These are phyloP conservation scores for Calonectria henricotiae DNA, from an alignment of 2,329 filamentous ascomycete genomes.

Conservation along the genomic window DNA sequence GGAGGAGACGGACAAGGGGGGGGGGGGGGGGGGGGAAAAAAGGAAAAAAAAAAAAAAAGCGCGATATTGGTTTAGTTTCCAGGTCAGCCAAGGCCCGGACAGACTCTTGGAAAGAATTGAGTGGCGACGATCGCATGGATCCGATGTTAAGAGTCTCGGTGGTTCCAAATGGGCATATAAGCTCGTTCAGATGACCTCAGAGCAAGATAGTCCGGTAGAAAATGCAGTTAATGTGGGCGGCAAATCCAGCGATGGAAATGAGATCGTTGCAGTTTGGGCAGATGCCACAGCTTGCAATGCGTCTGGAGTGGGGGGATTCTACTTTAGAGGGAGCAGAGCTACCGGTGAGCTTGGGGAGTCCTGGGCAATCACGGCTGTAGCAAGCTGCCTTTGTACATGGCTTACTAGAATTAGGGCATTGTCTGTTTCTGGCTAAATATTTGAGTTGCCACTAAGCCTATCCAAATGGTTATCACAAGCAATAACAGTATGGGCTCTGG, in stretches of 20 bases:
- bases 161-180: constrained; percentile 40
- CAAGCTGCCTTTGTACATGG: constrained; percentile 36
- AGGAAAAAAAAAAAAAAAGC: no score
- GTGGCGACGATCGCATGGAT: constrained; percentile 39
- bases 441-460: background rate
- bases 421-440: background rate
- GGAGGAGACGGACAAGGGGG: no score
- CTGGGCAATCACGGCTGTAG: constrained; percentile 39
- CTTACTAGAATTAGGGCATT: background rate
- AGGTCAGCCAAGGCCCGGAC: constrained; percentile 23
- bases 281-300: constrained; percentile 16
- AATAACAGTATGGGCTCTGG: no score
- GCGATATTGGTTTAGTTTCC: constrained; percentile 19
- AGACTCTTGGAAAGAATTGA: constrained; percentile 37
- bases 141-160: constrained; percentile 42
- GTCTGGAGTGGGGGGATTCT: constrained; percentile 21
- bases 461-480: no score
- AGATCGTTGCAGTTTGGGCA: constrained; percentile 39
- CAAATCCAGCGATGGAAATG: constrained; percentile 24
- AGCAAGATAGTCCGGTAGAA: background rate
- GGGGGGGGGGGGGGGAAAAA: no score
- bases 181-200: constrained; percentile 32
- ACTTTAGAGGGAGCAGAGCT: constrained; percentile 34
- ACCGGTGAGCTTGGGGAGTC: constrained; percentile 39
- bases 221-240: background rate